phyloP scores from a whole-genome alignment of 2,329 filamentous ascomycete species.

The Bipolaris bicolor region DNA sequence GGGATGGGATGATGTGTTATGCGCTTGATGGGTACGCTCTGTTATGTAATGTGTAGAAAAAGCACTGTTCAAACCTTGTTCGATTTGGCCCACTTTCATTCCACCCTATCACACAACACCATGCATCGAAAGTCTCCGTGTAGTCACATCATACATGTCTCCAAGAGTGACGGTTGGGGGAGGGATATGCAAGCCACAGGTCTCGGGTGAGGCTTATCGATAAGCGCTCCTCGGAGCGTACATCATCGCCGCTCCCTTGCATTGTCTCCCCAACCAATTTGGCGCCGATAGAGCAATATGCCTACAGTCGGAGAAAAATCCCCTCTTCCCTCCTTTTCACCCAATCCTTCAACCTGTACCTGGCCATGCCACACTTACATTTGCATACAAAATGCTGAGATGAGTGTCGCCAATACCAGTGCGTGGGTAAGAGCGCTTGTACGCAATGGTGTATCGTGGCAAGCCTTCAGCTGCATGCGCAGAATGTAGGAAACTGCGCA shows the following conservation, averaged over 20 bases:
- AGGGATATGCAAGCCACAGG: neutral
- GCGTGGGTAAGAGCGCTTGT: neutral
- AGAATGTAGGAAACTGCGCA: conserved; percentile 41
- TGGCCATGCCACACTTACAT: neutral
- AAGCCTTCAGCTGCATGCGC: conserved; percentile 34
- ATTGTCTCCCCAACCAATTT: neutral
- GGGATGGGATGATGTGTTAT: neutral
- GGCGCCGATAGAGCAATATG: neutral
- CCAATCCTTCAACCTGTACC: neutral
- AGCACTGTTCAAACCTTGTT: neutral
- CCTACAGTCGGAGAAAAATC: neutral
- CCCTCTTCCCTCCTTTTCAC: neutral
- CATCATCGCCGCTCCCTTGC: conserved; percentile 6
- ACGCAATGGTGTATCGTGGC: conserved; percentile 35
- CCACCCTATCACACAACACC: neutral
- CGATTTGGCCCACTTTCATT: neutral
- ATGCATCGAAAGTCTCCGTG: neutral
- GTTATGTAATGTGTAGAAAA: conserved; percentile 4
- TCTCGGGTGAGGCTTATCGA: neutral
- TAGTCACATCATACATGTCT: neutral
- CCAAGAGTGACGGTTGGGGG: neutral
- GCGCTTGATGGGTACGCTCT: neutral
- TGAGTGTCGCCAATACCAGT: neutral
- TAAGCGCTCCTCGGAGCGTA: neutral
- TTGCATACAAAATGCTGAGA: conserved; percentile 2